A percentile compares a stretch with the other conserved stretches of the same genome.
Evolutionary conservation across 208 protist genomes (phyloP).

Genomic region (Herpetomonas samuelpessoai): DNA sequence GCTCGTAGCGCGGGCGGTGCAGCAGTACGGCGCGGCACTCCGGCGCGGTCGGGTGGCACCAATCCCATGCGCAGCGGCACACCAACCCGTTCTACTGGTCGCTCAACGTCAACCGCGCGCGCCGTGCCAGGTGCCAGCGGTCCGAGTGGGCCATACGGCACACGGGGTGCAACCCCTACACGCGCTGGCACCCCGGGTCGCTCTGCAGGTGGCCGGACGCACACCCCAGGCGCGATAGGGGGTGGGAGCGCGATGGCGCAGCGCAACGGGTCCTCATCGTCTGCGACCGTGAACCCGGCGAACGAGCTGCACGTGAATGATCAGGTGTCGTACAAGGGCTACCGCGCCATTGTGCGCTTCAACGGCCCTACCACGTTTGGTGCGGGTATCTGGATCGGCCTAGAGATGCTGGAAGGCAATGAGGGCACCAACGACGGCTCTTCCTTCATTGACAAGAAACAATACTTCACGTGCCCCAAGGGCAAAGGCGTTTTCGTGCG

Average conservation of each 20-base stretch:
- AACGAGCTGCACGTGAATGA: slow-evolving; percentile 77
- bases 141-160: not conserved
- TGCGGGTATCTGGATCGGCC: slow-evolving; percentile 85
- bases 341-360: slow-evolving; percentile 79
- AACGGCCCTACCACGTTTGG: slow-evolving; percentile 82
- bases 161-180: not conserved
- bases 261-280: slow-evolving; percentile 7
- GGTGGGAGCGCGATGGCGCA: slow-evolving; percentile 22
- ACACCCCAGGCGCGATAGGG: not conserved
- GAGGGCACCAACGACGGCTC: slow-evolving; percentile 89
- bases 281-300: slow-evolving; percentile 34
- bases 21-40: slow-evolving; percentile 78
- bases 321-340: slow-evolving; percentile 84
- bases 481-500: slow-evolving; percentile 89
- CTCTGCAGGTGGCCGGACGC: not conserved
- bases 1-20: slow-evolving; percentile 70
- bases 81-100: slow-evolving; percentile 21
- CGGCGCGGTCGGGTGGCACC: slow-evolving; percentile 50
- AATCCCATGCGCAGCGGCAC: slow-evolving; percentile 50
- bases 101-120: slow-evolving; percentile 13
- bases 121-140: not conserved
- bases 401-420: slow-evolving; percentile 89
- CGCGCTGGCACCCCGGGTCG: slow-evolving; percentile 3
- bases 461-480: slow-evolving; percentile 89
- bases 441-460: slow-evolving; percentile 89